Conservation (phyloP, 306 rosid species). For the Hylodesmum podocarpum region DNA sequence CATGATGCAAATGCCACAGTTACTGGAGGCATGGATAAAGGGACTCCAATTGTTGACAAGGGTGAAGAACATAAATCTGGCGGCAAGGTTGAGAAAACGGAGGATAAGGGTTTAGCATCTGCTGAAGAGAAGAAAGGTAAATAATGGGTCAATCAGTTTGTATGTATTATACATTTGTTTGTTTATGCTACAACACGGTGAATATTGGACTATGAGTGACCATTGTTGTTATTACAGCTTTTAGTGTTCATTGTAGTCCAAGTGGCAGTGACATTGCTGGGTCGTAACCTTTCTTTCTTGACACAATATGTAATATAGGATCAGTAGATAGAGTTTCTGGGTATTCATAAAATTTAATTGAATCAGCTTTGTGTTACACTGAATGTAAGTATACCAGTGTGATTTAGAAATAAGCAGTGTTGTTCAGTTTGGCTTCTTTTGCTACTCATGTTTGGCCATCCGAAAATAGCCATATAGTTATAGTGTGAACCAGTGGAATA, state of each 20-base stretch:
- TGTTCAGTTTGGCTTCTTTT: slow-evolving; percentile 15
- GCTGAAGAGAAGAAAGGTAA: slow-evolving; percentile 67
- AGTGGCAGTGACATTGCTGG: background rate
- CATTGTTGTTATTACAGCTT: background rate
- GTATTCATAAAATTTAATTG: background rate
- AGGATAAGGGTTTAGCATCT: slow-evolving; percentile 43
- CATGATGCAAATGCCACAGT: slow-evolving; percentile 46
- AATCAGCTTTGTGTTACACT: slow-evolving; percentile 1
- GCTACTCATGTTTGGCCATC: slow-evolving; percentile 4
- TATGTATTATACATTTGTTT: background rate
- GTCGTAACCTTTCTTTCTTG: background rate
- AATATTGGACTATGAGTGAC: background rate
- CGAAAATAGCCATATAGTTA: background rate
- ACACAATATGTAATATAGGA: background rate
- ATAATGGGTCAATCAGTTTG: background rate
- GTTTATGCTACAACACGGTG: background rate
- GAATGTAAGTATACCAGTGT: background rate
- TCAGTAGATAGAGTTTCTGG: slow-evolving; percentile 11
- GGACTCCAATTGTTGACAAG: slow-evolving; percentile 38
- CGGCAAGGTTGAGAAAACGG: slow-evolving; percentile 47
- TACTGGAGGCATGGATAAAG: slow-evolving; percentile 48
- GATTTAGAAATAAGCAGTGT: slow-evolving; percentile 17
- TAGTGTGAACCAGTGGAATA: background rate
- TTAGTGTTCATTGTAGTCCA: slow-evolving; percentile 8
- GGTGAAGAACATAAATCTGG: slow-evolving; percentile 49